Percentiles rank a stretch among this genome's conserved stretches.
Conservation (phyloP, 2,329 filamentous ascomycete genomes). For the Colletotrichum sp. region DNA sequence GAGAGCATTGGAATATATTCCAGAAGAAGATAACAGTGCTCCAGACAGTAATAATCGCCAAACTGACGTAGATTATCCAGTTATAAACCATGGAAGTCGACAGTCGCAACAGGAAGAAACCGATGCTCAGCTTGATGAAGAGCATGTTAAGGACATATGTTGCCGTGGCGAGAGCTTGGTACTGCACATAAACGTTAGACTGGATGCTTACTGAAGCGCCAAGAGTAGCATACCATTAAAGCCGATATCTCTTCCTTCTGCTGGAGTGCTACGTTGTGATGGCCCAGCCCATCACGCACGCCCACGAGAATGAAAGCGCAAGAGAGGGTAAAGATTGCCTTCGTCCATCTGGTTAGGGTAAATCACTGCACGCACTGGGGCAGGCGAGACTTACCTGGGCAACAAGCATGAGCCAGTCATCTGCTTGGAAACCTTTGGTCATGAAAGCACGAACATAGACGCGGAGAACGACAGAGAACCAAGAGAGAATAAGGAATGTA, state of each 20-base stretch:
- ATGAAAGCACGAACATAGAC: conserved; percentile 48
- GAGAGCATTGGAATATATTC: conserved; percentile 57
- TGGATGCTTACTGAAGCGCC: background rate
- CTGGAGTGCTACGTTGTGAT: conserved; percentile 50
- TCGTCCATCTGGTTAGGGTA: background rate
- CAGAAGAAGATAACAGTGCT: conserved; percentile 55
- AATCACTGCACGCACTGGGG: background rate
- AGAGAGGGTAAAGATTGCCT: conserved; percentile 52
- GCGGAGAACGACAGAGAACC: conserved; percentile 46
- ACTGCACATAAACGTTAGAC: conserved; percentile 34
- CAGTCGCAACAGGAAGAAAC: conserved; percentile 55
- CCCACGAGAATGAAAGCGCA: conserved; percentile 52
- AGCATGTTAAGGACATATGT: conserved; percentile 60
- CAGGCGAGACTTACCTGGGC: conserved; percentile 43
- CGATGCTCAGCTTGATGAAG: conserved; percentile 62
- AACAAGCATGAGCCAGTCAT: conserved; percentile 60
- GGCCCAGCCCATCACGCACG: conserved; percentile 47
- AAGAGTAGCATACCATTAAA: conserved; percentile 42
- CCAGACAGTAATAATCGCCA: conserved; percentile 52
- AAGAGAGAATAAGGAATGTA: conserved; percentile 43
- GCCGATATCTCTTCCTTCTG: conserved; percentile 46
- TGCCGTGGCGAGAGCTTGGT: conserved; percentile 55
- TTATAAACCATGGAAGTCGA: conserved; percentile 51
- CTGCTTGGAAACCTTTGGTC: conserved; percentile 50
- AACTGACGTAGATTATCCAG: conserved; percentile 50